phyloP scores from a whole-genome alignment of 2,329 filamentous ascomycete genomes.

The Cercospora sp. region DNA sequence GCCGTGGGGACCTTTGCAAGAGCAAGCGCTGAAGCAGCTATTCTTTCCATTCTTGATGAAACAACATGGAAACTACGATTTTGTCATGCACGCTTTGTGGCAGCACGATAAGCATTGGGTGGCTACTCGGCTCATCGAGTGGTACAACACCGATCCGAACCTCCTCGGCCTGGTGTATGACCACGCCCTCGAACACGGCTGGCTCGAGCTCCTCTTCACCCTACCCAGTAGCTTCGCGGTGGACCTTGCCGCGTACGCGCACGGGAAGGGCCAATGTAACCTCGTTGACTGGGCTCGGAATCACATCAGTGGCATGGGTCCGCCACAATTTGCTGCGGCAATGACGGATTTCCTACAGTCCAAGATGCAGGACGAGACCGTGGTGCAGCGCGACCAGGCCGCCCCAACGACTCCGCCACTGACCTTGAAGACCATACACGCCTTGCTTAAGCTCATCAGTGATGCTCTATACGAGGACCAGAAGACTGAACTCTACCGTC shows the following conservation, averaged over 20 bases:
- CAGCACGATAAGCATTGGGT: slow-evolving; percentile 88
- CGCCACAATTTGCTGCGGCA: slow-evolving; percentile 63
- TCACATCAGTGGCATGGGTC: slow-evolving; percentile 50
- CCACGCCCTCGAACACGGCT: slow-evolving; percentile 76
- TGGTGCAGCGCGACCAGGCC: slow-evolving; percentile 70
- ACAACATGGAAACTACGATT: slow-evolving; percentile 74
- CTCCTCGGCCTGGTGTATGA: slow-evolving; percentile 71
- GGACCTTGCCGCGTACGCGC: slow-evolving; percentile 81
- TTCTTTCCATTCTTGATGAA: slow-evolving; percentile 84
- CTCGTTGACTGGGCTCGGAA: slow-evolving; percentile 77
- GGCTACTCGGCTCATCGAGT: slow-evolving; percentile 72
- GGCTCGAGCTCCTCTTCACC: slow-evolving; percentile 78
- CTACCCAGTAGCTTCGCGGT: slow-evolving; percentile 81
- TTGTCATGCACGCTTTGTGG: slow-evolving; percentile 90
- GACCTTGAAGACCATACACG: slow-evolving; percentile 80
- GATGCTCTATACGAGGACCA: slow-evolving; percentile 63
- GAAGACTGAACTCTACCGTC: slow-evolving; percentile 76
- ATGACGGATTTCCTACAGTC: slow-evolving; percentile 79
- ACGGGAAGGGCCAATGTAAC: slow-evolving; percentile 77
- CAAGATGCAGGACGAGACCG: slow-evolving; percentile 78
- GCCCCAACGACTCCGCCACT: slow-evolving; percentile 70
- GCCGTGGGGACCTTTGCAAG: slow-evolving; percentile 72
- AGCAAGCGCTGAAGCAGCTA: slow-evolving; percentile 72
- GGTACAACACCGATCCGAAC: slow-evolving; percentile 68
- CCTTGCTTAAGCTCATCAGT: slow-evolving; percentile 73